Percentiles rank a stretch among this genome's conserved stretches.
These are phyloP conservation scores for Aspergillus aculeatinus DNA, from an alignment of 2,329 filamentous ascomycete genomes.

Conservation along the genomic window DNA sequence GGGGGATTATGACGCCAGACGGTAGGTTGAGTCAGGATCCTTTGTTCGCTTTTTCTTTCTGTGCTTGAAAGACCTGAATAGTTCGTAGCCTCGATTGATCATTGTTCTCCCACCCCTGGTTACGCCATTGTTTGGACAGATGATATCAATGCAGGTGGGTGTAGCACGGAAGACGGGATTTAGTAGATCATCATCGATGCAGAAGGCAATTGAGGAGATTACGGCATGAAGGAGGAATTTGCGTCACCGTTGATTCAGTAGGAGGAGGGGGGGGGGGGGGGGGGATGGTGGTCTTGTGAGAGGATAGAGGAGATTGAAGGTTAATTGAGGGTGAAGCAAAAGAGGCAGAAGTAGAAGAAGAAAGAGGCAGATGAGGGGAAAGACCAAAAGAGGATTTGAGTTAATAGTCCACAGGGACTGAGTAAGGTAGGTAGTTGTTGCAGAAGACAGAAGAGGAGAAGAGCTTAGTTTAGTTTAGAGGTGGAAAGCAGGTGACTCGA, in stretches of 20 bases:
- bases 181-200: slow-evolving; percentile 1
- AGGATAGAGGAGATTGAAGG: slow-evolving; percentile 4
- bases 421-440: not conserved
- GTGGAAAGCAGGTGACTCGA: slow-evolving; percentile 3
- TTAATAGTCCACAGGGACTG: not conserved
- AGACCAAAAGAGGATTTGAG: slow-evolving; percentile 2
- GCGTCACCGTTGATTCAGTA: not conserved
- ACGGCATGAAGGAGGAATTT: not conserved
- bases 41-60: slow-evolving; percentile 20
- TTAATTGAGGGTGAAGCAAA: not conserved
- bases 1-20: not conserved
- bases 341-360: not conserved
- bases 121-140: slow-evolving; percentile 23
- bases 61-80: slow-evolving; percentile 16
- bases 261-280: not conserved
- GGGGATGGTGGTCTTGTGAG: slow-evolving; percentile 8
- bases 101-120: slow-evolving; percentile 18
- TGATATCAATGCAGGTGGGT: slow-evolving; percentile 15
- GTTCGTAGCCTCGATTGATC: slow-evolving; percentile 15
- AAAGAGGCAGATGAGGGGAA: slow-evolving; percentile 1
- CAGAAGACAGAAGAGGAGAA: not conserved
- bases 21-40: not conserved
- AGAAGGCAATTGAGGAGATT: slow-evolving; percentile 5
- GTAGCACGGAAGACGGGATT: slow-evolving; percentile 8
- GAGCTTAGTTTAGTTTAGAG: not conserved